Evolutionary conservation across 805 yeast species (phyloP), one percentile per base, ranked within the genome.

Genomic region (Yarrowia alimentaria): DNA sequence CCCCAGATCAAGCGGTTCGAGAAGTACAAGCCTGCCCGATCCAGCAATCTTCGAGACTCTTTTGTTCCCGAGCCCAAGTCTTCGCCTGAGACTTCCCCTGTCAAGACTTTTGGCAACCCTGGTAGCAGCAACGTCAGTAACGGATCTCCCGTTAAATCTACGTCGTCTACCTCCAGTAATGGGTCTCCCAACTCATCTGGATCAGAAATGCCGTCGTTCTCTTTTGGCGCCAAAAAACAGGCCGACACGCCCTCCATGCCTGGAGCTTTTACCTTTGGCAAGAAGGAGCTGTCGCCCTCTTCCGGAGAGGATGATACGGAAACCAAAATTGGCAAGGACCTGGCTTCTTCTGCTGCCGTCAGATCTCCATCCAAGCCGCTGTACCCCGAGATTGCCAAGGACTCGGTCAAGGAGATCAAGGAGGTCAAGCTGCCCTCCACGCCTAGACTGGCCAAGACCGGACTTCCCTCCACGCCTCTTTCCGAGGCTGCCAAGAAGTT

Each of bases 331-430:
- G 47, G 47, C 33, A 40, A 40, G 19, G 47, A 40, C 13, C 47
- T 40, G 33, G 47, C 47, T 2, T 40, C 47, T 9, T 40, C 47
- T 5, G 47, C 50, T 1, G 29, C 37, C 18, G 24, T 22, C 6
- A n/a, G 35, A 8, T 43, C 50, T 5, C 50, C 50, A n/a, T 43
- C 50, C 10, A 43, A 43, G 24, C 50, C 50, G 4, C 50, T 43
- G 22, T 43, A 43, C 16, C 50, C 50, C 13, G 35, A 30, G 18
- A 30, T 43, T 22, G 9, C 37, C 30, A 30, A 30, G 30, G 21
- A 16, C 13, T 5, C 11, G 9, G 6, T 10, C 7, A 12, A 28
- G 16, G 34, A 40, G n/a, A n/a, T n/a, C n/a, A n/a, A n/a, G n/a
- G n/a, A n/a, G n/a, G n/a, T n/a, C 6, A 28, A 40, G 30, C 30